Evolutionary conservation across 2,329 filamentous ascomycete genomes (phyloP).

Genomic region (Fusarium subglutinans): DNA sequence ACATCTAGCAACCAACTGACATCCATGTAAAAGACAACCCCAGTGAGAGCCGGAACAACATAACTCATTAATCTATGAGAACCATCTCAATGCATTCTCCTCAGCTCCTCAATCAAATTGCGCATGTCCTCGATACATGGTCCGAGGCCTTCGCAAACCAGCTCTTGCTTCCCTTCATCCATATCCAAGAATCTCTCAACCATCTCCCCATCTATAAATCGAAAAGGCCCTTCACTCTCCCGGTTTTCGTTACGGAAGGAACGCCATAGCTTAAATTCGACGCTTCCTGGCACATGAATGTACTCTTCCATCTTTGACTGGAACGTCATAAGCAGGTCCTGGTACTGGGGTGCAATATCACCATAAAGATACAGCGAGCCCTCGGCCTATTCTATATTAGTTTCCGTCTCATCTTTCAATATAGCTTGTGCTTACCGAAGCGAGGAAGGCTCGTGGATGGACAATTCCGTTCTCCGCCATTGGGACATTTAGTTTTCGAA

Average conservation of each 20-base stretch:
- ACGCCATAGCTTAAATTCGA: constrained; percentile 83
- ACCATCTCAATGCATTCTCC: constrained; percentile 64
- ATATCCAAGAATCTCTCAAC: constrained; percentile 85
- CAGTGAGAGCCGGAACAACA: not conserved
- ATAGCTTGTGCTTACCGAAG: constrained; percentile 70
- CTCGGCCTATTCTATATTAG: constrained; percentile 70
- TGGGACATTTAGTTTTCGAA: constrained; percentile 76
- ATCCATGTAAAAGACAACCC: not conserved
- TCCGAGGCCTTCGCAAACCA: constrained; percentile 64
- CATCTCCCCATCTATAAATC: constrained; percentile 93
- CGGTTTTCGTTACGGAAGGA: constrained; percentile 79
- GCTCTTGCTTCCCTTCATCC: constrained; percentile 64
- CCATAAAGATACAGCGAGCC: constrained; percentile 92
- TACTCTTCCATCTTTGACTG: constrained; percentile 75
- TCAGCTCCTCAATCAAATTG: constrained; percentile 69
- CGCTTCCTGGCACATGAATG: constrained; percentile 74
- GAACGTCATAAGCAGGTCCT: constrained; percentile 84
- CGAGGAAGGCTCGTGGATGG: constrained; percentile 85
- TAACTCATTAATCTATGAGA: not conserved
- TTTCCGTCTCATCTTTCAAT: not conserved
- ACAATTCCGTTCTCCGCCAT: constrained; percentile 73
- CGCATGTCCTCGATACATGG: constrained; percentile 71
- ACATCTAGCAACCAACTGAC: not conserved
- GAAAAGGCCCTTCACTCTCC: constrained; percentile 79
- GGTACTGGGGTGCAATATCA: constrained; percentile 74